Conservation (phyloP, 495 filamentous ascomycete genomes). For the Penicillium robsamsonii region DNA sequence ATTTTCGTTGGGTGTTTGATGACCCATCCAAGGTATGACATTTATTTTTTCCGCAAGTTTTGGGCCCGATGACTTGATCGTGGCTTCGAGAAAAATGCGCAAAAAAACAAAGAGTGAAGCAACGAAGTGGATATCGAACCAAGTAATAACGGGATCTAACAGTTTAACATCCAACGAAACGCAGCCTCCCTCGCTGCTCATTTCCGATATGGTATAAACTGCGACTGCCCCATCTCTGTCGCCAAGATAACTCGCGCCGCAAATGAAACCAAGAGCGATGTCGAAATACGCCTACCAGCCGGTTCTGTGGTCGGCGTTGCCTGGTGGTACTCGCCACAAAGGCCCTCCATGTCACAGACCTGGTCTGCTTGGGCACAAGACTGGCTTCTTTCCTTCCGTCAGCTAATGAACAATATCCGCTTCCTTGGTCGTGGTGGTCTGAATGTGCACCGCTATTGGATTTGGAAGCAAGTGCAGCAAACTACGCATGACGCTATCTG, state of each 20-base stretch:
- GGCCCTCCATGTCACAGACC: slow-evolving; percentile 33
- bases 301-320: slow-evolving; percentile 56
- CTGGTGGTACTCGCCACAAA: slow-evolving; percentile 60
- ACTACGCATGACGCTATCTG: slow-evolving; percentile 38
- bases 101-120: background rate
- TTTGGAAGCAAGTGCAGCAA: slow-evolving; percentile 48
- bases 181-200: slow-evolving; percentile 61
- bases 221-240: slow-evolving; percentile 61
- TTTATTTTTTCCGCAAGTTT: background rate
- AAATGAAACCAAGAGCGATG: slow-evolving; percentile 17
- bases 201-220: slow-evolving; percentile 58
- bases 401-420: slow-evolving; percentile 59
- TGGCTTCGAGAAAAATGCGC: background rate
- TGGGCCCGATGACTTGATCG: background rate
- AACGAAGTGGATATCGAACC: background rate
- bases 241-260: slow-evolving; percentile 44
- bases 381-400: slow-evolving; percentile 58
- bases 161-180: slow-evolving; percentile 58
- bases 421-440: slow-evolving; percentile 63
- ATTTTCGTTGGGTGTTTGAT: slow-evolving; percentile 60
- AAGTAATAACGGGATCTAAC: slow-evolving; percentile 11
- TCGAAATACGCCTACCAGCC: slow-evolving; percentile 16
- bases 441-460: slow-evolving; percentile 59
- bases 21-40: slow-evolving; percentile 51
- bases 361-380: slow-evolving; percentile 57